Base-by-base conservation (phyloP, 345 rosid genomes). In the Eucalyptus melliodora region DNA sequence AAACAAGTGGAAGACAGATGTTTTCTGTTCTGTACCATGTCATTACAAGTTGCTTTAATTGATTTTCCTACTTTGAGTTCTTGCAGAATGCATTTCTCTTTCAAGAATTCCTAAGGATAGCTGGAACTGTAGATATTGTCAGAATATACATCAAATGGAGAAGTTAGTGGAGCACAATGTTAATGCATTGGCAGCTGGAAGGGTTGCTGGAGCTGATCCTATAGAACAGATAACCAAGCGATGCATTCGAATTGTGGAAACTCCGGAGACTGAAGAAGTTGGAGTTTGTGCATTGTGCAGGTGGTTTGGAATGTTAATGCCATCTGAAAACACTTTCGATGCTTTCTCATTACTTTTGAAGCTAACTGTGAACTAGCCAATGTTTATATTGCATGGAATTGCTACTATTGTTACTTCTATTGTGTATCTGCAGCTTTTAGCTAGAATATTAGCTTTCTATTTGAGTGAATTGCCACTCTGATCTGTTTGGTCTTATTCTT, bases 261-360 rank as follows among this genome's bases (percentile, higher is more conserved):
- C 95, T 37, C 88, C 94, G 16, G 96, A 89, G 87, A 91, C 92
- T 77, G 83, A 77, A 67, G 98, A 95, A 89, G 92, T 92, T 90
- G 96, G 97, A 87, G 99, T 96, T 89, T 97, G 99, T 92, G 96
- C 95, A 40, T 91, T 97, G 69, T 98, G 99, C 99, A 96, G 98
- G 99, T 98, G 27, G 91, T 81, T n/a, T 77, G 83, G 83, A 77
- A 77, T 77, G 45, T 77, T 77, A 77, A 77, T 15, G 5, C 47
- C 83, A 40, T 77, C 27, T 37, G 83, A 40, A 77, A 77, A 77
- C 83, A 77, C 7, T 27, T 37, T 21, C 3, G 16, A 37, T 2
- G 45, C 83, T 37, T 72, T 37, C 83, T 72, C 26, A 19, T 82
- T 51, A 13, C 44, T 53, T 89, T 67, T 2, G 8, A 60, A 31